These are phyloP conservation scores for Tilletia walkeri DNA, from an alignment of 1,284 basidiomycete species.

Conservation along the genomic window DNA sequence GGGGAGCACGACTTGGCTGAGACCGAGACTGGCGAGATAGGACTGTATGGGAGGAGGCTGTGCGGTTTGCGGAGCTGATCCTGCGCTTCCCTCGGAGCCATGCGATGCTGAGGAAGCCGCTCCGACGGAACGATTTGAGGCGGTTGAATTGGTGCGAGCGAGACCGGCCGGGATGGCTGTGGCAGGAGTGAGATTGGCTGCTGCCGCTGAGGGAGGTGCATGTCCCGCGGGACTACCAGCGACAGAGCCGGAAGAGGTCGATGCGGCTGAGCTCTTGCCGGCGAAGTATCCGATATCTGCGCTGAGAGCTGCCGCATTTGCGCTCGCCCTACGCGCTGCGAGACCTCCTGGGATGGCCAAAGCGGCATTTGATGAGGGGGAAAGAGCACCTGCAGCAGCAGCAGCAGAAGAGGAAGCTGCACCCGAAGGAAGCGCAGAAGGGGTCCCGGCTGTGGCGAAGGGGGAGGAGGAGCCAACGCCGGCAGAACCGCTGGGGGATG, in stretches of 20 bases:
- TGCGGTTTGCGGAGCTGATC: background rate
- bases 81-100: constrained; percentile 11
- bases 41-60: constrained; percentile 24
- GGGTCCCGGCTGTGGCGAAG: background rate
- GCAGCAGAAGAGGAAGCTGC: background rate
- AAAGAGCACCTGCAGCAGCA: background rate
- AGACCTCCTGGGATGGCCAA: constrained; percentile 6
- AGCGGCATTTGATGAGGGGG: background rate
- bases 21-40: constrained; percentile 34
- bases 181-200: background rate
- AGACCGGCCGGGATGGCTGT: background rate
- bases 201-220: background rate
- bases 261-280: background rate
- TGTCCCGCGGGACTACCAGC: constrained; percentile 1
- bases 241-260: background rate
- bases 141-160: constrained; percentile 12
- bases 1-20: constrained; percentile 37
- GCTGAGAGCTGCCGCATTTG: constrained; percentile 9
- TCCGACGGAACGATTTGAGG: constrained; percentile 3
- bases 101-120: background rate
- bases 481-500: background rate
- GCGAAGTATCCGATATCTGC: constrained; percentile 9
- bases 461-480: background rate
- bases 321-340: background rate
- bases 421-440: background rate